Base-by-base conservation (phyloP, 305 asterid genomes). In the Plantago rigida region DNA sequence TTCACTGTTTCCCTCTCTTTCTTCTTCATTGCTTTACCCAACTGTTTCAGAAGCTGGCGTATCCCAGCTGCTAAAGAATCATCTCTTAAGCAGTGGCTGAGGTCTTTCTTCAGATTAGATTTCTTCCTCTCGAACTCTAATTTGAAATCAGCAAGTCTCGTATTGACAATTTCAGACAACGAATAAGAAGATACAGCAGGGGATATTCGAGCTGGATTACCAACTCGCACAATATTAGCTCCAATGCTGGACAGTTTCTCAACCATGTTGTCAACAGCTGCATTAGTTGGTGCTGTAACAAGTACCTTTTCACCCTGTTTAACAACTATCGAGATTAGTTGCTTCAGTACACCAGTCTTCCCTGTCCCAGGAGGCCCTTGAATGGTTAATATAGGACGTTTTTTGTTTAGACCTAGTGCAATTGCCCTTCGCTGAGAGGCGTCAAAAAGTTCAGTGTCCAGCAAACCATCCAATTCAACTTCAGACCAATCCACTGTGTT, bases 361-460 rank as follows among this genome's bases (percentile, higher is more conserved):
- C 98, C 98, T 34, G 98, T 86, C 68, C 98, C 98, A 41, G 98
- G 96, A 73, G 98, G 98, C 56, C 98, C 98, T 76, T 88, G 94
- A 64, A 91, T 74, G 71, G 84, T 75, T 72, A 91, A 65, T 29
- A 86, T 70, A 61, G 96, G 95, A 22, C 94, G 92, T 64, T 82
- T 88, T 75, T 78, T 86, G 83, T 91, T 91, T 69, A 88, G 70
- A 75, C 98, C 96, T 71, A 86, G 77, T 13, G 94, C 92, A 78
- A 91, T 88, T 69, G 95, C 93, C 75, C 77, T 86, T 72, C 65
- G 69, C 78, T 91, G 98, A 69, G 96, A 82, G 58, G 66, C 48
- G 70, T 86, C 98, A 63, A 65, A 84, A 13, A 58, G 62, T 67
- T 73, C 75, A 64, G 62, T 48, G 68, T 82, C 80, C 51, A 77